A percentile compares a stretch with the other conserved stretches of the same genome.
Conservation (phyloP, 805 yeast genomes). For the Teunomyces funiuensis region DNA sequence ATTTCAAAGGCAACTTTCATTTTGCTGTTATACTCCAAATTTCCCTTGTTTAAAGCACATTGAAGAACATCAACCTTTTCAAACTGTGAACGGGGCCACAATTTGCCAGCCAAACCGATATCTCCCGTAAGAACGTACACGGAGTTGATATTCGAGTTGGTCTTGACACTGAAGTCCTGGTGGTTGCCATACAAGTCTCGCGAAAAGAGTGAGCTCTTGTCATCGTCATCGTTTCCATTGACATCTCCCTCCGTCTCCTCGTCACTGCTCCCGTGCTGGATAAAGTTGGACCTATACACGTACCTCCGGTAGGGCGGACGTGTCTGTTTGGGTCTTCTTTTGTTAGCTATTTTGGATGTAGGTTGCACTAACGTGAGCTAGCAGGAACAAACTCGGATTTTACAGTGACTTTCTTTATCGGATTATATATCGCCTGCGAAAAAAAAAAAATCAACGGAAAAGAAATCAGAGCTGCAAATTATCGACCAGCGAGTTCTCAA, state of each 20-base stretch:
- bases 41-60: conserved; percentile 29
- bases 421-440: conserved; percentile 12
- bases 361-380: background rate
- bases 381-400: background rate
- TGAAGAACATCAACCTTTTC: conserved; percentile 50
- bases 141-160: conserved; percentile 29
- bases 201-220: conserved; percentile 5
- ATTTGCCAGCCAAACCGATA: conserved; percentile 18
- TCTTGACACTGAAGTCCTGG: conserved; percentile 25
- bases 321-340: conserved; percentile 79
- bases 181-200: conserved; percentile 20
- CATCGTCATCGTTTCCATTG: conserved; percentile 14
- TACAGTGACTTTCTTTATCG: conserved; percentile 9
- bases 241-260: conserved; percentile 28
- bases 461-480: background rate
- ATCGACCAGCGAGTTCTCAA: conserved; percentile 1
- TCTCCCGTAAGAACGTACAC: conserved; percentile 33
- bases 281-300: conserved; percentile 49
- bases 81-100: conserved; percentile 53
- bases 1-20: conserved; percentile 15
- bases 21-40: conserved; percentile 20
- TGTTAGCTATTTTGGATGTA: conserved; percentile 69
- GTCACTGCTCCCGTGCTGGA: conserved; percentile 23
- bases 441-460: background rate
- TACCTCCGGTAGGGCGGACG: conserved; percentile 79